These are phyloP conservation scores for Sinapis alba DNA, from an alignment of 441 rosid genomes.

Conservation along the genomic window DNA sequence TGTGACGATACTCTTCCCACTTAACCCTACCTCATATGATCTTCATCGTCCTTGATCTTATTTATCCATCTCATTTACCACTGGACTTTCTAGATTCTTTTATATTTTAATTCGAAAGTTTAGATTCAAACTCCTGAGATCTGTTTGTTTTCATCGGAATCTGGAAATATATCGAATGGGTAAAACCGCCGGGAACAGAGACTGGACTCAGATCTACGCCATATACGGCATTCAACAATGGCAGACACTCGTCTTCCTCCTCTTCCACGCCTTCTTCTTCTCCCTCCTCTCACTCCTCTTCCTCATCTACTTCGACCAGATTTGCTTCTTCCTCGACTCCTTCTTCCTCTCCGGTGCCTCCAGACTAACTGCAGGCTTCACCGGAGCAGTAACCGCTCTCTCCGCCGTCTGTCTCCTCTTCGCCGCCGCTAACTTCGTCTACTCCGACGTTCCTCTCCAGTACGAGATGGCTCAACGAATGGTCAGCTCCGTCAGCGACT, in stretches of 20 bases:
- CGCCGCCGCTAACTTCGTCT: conserved; percentile 87
- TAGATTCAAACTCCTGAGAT: conserved; percentile 3
- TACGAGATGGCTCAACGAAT: conserved; percentile 94
- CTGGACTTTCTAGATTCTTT: neutral
- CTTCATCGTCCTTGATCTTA: neutral
- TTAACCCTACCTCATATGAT: neutral
- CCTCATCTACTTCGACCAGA: conserved; percentile 58
- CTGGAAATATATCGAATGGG: conserved; percentile 40
- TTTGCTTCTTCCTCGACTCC: conserved; percentile 59
- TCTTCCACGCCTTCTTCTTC: conserved; percentile 76
- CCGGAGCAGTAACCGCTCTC: conserved; percentile 75
- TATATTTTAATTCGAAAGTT: neutral
- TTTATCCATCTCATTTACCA: neutral
- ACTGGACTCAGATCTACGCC: conserved; percentile 92
- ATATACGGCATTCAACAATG: conserved; percentile 89
- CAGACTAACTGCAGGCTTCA: conserved; percentile 76
- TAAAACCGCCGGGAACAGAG: conserved; percentile 48
- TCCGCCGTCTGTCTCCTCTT: conserved; percentile 82
- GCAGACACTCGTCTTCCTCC: conserved; percentile 78
- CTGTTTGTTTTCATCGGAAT: conserved; percentile 17
- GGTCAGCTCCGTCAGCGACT: conserved; percentile 76
- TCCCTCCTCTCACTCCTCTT: conserved; percentile 57
- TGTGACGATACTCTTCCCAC: conserved; percentile 25
- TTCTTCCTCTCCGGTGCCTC: conserved; percentile 50
- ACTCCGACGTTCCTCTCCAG: conserved; percentile 77